Conservation (phyloP, 2,329 filamentous ascomycete species). For the Colletotrichum sp. region DNA sequence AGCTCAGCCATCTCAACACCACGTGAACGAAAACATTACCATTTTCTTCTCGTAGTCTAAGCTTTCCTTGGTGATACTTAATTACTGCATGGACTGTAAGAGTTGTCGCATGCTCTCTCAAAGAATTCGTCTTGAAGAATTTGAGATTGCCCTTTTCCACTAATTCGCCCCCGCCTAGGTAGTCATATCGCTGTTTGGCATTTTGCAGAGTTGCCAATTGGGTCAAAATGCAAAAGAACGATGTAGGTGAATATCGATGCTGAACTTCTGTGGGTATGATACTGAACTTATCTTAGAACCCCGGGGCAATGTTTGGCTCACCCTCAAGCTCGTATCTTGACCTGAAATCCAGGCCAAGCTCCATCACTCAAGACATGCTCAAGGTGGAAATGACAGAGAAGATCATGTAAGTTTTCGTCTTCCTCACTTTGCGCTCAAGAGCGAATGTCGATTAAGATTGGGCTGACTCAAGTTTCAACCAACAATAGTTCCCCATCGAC, state of each 20-base stretch:
- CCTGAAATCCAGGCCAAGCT: background rate
- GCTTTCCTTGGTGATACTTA: background rate
- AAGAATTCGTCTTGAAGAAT: background rate
- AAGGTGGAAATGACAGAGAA: background rate
- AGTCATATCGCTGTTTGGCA: background rate
- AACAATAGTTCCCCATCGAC: background rate
- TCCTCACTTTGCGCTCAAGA: background rate
- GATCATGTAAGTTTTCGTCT: background rate
- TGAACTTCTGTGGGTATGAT: background rate
- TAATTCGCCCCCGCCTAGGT: background rate
- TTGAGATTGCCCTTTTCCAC: background rate
- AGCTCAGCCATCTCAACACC: background rate
- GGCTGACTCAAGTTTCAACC: background rate
- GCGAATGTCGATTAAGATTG: accelerated
- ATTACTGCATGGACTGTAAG: background rate
- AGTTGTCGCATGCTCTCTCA: background rate
- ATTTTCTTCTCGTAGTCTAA: accelerated
- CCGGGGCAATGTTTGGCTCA: background rate
- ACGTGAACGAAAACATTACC: background rate
- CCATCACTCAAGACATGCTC: background rate
- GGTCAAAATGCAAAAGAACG: background rate
- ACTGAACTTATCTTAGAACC: background rate
- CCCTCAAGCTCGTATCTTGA: background rate
- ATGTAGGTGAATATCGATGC: background rate
- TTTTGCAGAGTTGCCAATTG: background rate